Evolutionary conservation across 169 alveolate species (phyloP), one percentile per base, ranked within the genome.

Genomic region (Eimeria sp.): DNA sequence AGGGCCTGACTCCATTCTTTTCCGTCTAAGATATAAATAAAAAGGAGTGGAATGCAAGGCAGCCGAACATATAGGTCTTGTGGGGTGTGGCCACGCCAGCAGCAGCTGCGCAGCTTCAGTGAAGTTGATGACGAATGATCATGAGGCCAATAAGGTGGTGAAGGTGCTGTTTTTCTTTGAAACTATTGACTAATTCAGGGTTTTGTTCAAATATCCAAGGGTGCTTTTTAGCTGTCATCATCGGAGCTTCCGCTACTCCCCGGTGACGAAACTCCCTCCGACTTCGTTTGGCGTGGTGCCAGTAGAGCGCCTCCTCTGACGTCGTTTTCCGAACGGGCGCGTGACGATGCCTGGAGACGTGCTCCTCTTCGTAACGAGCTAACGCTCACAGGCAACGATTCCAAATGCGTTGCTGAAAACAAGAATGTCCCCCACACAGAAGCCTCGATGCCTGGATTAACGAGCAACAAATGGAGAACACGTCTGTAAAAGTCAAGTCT

Each of bases 51-150:
- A 5, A 73, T 54, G 5, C 83, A 40, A 73, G 54, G 57, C 54
- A 73, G 40, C 51, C 9, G 34, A 14, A 40, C 83, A 40, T 40
- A 73, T 40, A 18, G 34, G 47, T 34, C 54, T 3, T 11, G 30
- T 3, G 83, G 18, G 34, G 57, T 13, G 83, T 30, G 40, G 51
- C 57, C 83, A 73, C 27, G 83, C 83, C 13, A 18, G 18, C n/a
- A 30, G 54, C 57, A 57, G 83, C 83, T 40, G 57, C 57, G 83
- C 54, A 18, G 83, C 83, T 40, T 73, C 51, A 73, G 27, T n/a
- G 57, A 73, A 73, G 57, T 40, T 40, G 40, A 7, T 40, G 83
- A 43, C 1, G 83, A 73, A 40, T 30, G 57, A 30, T 34, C 51
- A 34, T 18, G 83, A 9, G 57, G 57, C 51, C 6, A 20, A 30